Evolutionary conservation across 1,284 basidiomycete species (phyloP), one percentile per base, ranked within the genome.

Genomic region (Sanguinoderma infundibulare): DNA sequence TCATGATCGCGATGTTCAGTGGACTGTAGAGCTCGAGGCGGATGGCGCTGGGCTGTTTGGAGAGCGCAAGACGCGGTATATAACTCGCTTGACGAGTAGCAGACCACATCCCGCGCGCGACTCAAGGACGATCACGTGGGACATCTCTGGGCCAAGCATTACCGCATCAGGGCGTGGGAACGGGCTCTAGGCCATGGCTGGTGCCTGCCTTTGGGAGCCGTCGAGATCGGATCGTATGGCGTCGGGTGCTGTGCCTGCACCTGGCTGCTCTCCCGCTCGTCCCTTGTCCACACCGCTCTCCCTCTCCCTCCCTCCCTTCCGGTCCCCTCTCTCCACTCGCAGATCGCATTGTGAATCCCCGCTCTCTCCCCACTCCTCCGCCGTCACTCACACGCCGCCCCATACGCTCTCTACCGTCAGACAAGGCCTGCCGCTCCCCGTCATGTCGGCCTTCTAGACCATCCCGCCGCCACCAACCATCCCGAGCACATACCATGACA

Each of bases 1-100:
- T 90, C 89, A 91, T 91, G 53, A 65, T 54, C 26, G 44, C 44
- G 44, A 4, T 47, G 26, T 2, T 6, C 34, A 35, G 34, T 35
- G 34, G 6, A 46, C 22, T 47, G 44, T 20, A 20, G 28, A 30
- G 47, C 26, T 20, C 32, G 32, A 35, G 47, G 8, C 8, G 38
- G 38, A 39, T 10, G 17, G 12, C 35, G 3, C 30, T 32, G 47
- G 7, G 12, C 3, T 3, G 32, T 10, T 15, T 32, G 14, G 30
- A 2, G 6, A 5, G 22, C 12, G 32, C 32, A 50, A n/a, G n/a
- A 30, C n/a, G n/a, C 17, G 35, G 32, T 50, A 50, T 50, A 50
- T 50, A 50, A 32, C n/a, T 34, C 20, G n/a, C 8, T 20, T 17
- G 47, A 50, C n/a, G 15, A 7, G 17, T 50, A 50, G 30, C 47